Evolutionary conservation across 768 basidiomycete species (phyloP), one percentile per base, ranked within the genome.

Genomic region (Fibroporia radiculosa): DNA sequence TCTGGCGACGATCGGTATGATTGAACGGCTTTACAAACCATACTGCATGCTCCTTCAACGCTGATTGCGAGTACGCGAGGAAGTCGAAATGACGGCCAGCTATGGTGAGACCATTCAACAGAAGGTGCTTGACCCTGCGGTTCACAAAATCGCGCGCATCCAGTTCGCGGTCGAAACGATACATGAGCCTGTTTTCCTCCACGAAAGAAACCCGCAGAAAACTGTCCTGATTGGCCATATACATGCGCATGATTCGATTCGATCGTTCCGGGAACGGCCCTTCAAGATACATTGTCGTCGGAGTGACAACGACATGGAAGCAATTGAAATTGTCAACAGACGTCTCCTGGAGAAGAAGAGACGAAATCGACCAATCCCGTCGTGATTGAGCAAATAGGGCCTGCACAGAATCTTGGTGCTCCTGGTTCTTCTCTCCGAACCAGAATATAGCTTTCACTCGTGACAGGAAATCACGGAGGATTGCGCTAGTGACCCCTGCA

Each of bases 61-160:
- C 80, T 3, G 83, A 85, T 53, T 79, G 80, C 0, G 83, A 84
- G 60, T 85, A 86, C 0, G 79, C 84, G 12, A 88, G 66, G 54
- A 84, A 85, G 1, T 70, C 49, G 53, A 84, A 86, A 7, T 56
- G 54, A 27, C 76, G 66, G 1, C 74, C 73, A 2, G 74, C 80
- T 26, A 88, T 69, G 3, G 29, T 56, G n/a, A 85, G 54, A 0
- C 78, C 79, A 6, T 65, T 45, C 1, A 66, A 43, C 13, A 72
- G 57, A 23, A 78, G 55, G 11, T 62, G 53, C 1, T 76, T 74
- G 14, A 82, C 66, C 27, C 80, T 70, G 2, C 55, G 42, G 22
- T 61, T 56, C 42, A 82, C 67, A 50, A 82, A 84, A 5, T 40
- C 55, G 5, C 62, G 62, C 3, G 75, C 73, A 49, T 83, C 71